Evolutionary conservation across 306 rosid species (phyloP).

Genomic region (Lathyrus oleraceus): DNA sequence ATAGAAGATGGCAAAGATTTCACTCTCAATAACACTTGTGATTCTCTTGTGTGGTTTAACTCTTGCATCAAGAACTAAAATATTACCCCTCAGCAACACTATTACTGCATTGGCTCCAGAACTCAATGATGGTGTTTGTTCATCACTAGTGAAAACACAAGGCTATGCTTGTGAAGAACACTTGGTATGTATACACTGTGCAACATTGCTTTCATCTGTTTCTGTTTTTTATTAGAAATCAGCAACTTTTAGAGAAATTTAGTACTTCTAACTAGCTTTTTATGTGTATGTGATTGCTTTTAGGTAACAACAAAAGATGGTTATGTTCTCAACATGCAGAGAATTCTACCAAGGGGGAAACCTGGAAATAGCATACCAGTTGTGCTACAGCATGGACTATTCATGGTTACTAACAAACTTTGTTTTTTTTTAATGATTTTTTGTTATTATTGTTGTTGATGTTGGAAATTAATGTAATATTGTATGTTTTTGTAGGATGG

Average conservation of each 20-base stretch:
- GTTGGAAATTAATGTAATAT: slow-evolving; percentile 30
- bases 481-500: slow-evolving; percentile 55
- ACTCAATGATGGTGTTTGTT: slow-evolving; percentile 52
- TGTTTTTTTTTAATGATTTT: not conserved
- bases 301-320: slow-evolving; percentile 78
- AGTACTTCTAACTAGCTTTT: not conserved
- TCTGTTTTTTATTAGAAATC: slow-evolving; percentile 25
- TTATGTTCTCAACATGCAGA: slow-evolving; percentile 66
- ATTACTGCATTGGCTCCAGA: slow-evolving; percentile 38
- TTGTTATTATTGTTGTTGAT: slow-evolving; percentile 20
- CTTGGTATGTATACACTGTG: slow-evolving; percentile 38
- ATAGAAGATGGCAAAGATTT: slow-evolving; percentile 41
- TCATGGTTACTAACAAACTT: slow-evolving; percentile 48
- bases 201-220: slow-evolving; percentile 4
- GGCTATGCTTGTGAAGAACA: slow-evolving; percentile 79
- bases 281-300: slow-evolving; percentile 30
- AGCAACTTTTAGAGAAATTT: slow-evolving; percentile 7
- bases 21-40: slow-evolving; percentile 37
- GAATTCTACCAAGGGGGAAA: slow-evolving; percentile 54
- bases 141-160: slow-evolving; percentile 56
- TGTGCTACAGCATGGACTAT: slow-evolving; percentile 72
- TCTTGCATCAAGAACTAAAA: slow-evolving; percentile 29
- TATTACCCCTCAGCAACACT: slow-evolving; percentile 7
- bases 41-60: slow-evolving; percentile 39
- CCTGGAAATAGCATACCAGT: slow-evolving; percentile 47